Evolutionary conservation across 2,329 filamentous ascomycete species (phyloP).

Genomic region (Coccinonectria pachysandricola): DNA sequence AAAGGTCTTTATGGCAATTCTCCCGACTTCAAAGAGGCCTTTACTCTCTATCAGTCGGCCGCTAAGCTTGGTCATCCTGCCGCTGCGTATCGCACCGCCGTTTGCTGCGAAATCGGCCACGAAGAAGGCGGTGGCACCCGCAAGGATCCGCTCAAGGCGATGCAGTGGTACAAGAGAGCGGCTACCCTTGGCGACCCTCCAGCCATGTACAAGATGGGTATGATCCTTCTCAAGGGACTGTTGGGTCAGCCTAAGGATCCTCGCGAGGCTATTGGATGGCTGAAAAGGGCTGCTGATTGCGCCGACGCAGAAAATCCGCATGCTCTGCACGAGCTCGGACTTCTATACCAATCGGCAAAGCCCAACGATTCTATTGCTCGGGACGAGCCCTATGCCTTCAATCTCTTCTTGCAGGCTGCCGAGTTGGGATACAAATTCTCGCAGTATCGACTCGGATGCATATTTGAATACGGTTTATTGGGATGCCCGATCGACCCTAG

Average conservation of each 20-base stretch:
- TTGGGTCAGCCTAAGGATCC: conserved; percentile 79
- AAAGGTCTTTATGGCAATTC: conserved; percentile 70
- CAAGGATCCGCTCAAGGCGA: conserved; percentile 83
- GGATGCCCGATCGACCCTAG: conserved; percentile 75
- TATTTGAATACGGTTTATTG: conserved; percentile 80
- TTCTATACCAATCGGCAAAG: conserved; percentile 54
- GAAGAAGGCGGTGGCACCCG: conserved; percentile 91
- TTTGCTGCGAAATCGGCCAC: conserved; percentile 92
- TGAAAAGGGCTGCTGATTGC: conserved; percentile 83
- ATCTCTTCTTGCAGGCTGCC: conserved; percentile 75
- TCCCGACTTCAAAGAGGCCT: conserved; percentile 83
- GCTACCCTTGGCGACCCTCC: conserved; percentile 82
- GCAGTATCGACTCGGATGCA: conserved; percentile 79
- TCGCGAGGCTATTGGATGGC: conserved; percentile 79
- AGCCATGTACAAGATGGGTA: conserved; percentile 97
- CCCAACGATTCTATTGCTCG: conserved; percentile 63
- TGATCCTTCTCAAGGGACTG: conserved; percentile 87
- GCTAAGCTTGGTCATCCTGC: conserved; percentile 81
- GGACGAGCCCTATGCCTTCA: conserved; percentile 73
- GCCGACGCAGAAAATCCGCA: conserved; percentile 89
- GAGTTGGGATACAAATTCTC: conserved; percentile 91
- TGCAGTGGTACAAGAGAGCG: conserved; percentile 96
- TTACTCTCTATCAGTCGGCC: conserved; percentile 83
- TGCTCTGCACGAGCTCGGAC: conserved; percentile 77
- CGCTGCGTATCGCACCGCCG: conserved; percentile 86